These are phyloP conservation scores for Tilletiaria anomala DNA, from an alignment of 1,284 basidiomycete genomes.

Conservation along the genomic window DNA sequence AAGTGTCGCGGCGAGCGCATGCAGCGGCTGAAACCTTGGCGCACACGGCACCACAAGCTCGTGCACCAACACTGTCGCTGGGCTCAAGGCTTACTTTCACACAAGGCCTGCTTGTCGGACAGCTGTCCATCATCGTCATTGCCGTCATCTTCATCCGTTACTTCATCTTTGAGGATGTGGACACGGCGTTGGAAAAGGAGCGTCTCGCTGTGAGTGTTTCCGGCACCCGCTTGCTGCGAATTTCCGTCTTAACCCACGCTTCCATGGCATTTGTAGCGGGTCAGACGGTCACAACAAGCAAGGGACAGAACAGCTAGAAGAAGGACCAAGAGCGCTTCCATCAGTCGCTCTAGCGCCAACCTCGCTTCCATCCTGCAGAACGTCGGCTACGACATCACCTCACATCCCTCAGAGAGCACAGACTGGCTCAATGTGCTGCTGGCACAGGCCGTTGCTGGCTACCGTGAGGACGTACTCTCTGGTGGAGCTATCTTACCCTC, in stretches of 20 bases:
- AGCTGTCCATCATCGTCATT: slow-evolving; percentile 41
- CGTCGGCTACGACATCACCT: slow-evolving; percentile 45
- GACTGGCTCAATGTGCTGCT: slow-evolving; percentile 50
- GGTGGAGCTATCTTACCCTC: slow-evolving; percentile 9
- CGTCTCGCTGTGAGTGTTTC: not conserved
- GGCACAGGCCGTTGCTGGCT: slow-evolving; percentile 43
- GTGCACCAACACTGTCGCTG: too few species aligned
- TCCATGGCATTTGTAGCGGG: not conserved
- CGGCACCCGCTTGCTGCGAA: not conserved
- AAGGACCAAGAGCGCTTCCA: too few species aligned
- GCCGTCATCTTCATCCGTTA: slow-evolving; percentile 41
- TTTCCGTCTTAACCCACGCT: not conserved
- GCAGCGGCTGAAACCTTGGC: too few species aligned
- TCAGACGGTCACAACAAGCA: not conserved
- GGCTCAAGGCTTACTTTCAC: slow-evolving; percentile 41
- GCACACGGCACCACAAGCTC: too few species aligned
- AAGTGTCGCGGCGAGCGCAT: too few species aligned
- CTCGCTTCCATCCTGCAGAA: slow-evolving; percentile 40
- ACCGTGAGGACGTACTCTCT: slow-evolving; percentile 39
- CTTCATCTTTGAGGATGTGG: slow-evolving; percentile 45
- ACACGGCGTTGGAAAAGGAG: not conserved
- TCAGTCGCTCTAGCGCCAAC: too few species aligned
- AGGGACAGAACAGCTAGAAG: too few species aligned
- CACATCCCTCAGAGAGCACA: slow-evolving; percentile 45
- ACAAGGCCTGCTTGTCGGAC: slow-evolving; percentile 47